Evolutionary conservation across 2,329 filamentous ascomycete species (phyloP).

Genomic region (Penicillium sp.): DNA sequence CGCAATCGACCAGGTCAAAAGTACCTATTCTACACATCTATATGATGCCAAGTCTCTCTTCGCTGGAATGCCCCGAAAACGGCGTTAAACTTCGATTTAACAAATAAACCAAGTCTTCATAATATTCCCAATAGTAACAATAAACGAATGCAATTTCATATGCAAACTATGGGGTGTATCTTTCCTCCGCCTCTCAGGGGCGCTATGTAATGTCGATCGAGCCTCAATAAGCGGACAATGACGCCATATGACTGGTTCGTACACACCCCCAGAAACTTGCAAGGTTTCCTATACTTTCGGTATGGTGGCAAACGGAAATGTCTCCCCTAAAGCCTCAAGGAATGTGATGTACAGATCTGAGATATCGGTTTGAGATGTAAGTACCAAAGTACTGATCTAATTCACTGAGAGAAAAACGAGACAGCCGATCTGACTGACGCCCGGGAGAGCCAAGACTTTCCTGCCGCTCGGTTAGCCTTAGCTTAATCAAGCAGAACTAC

Average conservation of each 20-base stretch:
- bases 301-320: background rate
- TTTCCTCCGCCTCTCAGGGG: slow-evolving; percentile 21
- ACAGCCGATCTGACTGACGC: background rate
- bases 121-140: background rate
- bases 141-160: background rate
- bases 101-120: background rate
- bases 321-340: background rate
- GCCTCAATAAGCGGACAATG: slow-evolving; percentile 22
- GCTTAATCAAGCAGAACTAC: background rate
- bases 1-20: background rate
- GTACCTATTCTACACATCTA: background rate
- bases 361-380: background rate
- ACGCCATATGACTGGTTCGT: slow-evolving; percentile 17
- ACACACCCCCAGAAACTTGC: background rate
- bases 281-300: background rate
- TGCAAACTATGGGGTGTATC: slow-evolving; percentile 1
- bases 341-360: background rate
- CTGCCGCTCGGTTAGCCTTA: slow-evolving; percentile 5
- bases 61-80: background rate
- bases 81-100: background rate
- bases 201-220: slow-evolving; percentile 37
- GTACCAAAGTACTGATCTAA: background rate
- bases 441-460: background rate
- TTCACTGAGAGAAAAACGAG: background rate
- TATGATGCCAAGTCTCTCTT: background rate